phyloP scores from a whole-genome alignment of 192 early-diverging fungal species.

The Lobosporangium transversale region DNA sequence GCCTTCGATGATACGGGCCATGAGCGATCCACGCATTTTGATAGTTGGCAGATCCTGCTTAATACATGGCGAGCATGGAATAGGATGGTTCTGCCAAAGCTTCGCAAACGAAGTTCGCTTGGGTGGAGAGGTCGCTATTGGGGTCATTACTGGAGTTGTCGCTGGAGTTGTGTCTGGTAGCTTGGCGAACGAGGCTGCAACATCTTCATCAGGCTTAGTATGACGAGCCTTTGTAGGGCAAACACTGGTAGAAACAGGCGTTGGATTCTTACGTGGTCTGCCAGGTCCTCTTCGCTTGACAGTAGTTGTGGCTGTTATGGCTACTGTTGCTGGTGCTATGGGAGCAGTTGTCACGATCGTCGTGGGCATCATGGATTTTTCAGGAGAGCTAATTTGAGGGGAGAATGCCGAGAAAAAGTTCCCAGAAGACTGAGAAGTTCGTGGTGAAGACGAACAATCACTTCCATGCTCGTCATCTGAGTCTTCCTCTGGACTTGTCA shows the following conservation, averaged over 20 bases:
- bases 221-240: neutral
- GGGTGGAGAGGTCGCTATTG: neutral
- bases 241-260: neutral
- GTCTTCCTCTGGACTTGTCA: slow-evolving; percentile 42
- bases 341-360: neutral
- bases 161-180: too few relatives aligned
- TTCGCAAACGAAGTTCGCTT: neutral
- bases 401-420: too few relatives aligned
- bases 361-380: neutral
- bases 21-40: slow-evolving; percentile 4
- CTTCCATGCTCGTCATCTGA: slow-evolving; percentile 23
- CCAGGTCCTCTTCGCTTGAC: slow-evolving; percentile 5
- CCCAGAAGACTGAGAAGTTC: neutral
- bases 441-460: neutral
- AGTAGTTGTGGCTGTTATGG: neutral
- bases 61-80: neutral
- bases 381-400: too few relatives aligned
- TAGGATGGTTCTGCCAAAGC: neutral
- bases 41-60: neutral
- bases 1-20: slow-evolving; percentile 24
- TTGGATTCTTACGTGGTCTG: slow-evolving; percentile 15
- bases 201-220: neutral
- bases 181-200: neutral
- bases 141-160: too few relatives aligned
- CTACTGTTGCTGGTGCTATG: neutral